These are phyloP conservation scores for Suhomyces bribrorum DNA, from an alignment of 1,139 yeast species.

Conservation along the genomic window DNA sequence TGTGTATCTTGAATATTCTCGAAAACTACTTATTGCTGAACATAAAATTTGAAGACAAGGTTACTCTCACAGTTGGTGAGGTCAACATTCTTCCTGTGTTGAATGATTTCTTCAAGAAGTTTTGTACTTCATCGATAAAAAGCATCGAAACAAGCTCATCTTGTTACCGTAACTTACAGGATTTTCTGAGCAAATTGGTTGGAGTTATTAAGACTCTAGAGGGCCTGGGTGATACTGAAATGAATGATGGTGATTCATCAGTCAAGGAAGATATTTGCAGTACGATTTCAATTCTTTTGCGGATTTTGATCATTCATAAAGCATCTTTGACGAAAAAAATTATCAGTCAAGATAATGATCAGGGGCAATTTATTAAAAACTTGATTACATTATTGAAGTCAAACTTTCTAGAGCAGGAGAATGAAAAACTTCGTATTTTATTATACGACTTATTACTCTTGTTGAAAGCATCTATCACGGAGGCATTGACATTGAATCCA, in stretches of 20 bases:
- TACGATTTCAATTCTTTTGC: conserved; percentile 46
- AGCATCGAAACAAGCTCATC: conserved; percentile 23
- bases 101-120: conserved; percentile 43
- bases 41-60: conserved; percentile 10
- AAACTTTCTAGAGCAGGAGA: conserved; percentile 35
- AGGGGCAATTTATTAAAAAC: conserved; percentile 42
- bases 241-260: neutral
- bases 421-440: conserved; percentile 57
- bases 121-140: conserved; percentile 30
- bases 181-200: conserved; percentile 16
- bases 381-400: conserved; percentile 50
- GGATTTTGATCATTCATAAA: conserved; percentile 63
- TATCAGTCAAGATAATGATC: conserved; percentile 34
- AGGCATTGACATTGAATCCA: conserved; percentile 17
- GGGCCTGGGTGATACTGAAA: neutral
- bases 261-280: conserved; percentile 7
- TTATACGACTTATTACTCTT: conserved; percentile 64
- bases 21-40: conserved; percentile 30
- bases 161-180: conserved; percentile 22
- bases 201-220: neutral
- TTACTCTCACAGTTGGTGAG: conserved; percentile 1
- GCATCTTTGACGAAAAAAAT: conserved; percentile 36
- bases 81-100: conserved; percentile 30
- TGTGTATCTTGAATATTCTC: conserved; percentile 28
- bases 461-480: conserved; percentile 45